A percentile compares a stretch with the other conserved stretches of the same genome.
These are phyloP conservation scores for Mortierella sp. DNA, from an alignment of 371 early-diverging fungal species.

Conservation along the genomic window DNA sequence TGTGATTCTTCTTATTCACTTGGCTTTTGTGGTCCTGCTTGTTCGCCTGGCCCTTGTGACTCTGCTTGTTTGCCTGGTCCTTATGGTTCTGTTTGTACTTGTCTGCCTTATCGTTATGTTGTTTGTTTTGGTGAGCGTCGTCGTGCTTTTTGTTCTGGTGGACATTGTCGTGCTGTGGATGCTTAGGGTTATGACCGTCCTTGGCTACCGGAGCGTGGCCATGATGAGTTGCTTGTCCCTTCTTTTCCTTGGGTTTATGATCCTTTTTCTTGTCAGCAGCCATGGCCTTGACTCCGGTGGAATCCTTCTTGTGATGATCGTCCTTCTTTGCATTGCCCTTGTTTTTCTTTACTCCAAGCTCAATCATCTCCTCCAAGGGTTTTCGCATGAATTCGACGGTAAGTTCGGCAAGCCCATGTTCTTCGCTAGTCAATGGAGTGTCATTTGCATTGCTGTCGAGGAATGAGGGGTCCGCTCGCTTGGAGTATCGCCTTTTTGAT, in stretches of 20 bases:
- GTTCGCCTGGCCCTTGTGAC: constrained; percentile 1
- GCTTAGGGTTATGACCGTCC: too few species aligned
- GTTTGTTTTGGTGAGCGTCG: constrained; percentile 2
- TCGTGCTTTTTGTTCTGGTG: constrained; percentile 3
- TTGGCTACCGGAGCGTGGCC: too few species aligned
- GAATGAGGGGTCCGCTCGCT: not conserved
- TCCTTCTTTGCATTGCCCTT: constrained; percentile 12
- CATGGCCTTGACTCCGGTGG: too few species aligned
- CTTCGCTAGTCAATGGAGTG: constrained; percentile 15
- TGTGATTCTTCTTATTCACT: not conserved
- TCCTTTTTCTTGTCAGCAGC: not conserved
- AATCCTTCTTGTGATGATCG: constrained; percentile 1
- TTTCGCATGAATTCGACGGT: constrained; percentile 22
- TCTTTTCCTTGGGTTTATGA: not conserved
- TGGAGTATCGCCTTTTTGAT: constrained; percentile 36
- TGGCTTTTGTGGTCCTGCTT: not conserved
- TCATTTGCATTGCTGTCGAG: not conserved
- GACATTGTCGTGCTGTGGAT: too few species aligned
- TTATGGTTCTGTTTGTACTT: not conserved
- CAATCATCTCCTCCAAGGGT: not conserved
- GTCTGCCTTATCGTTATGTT: not conserved
- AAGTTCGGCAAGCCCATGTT: constrained; percentile 14
- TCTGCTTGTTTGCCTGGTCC: constrained; percentile 3
- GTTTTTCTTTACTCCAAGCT: constrained; percentile 9
- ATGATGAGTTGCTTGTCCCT: too few species aligned